Base-by-base conservation (phyloP, 2,329 filamentous ascomycete species). In the Claviceps cyperi region DNA sequence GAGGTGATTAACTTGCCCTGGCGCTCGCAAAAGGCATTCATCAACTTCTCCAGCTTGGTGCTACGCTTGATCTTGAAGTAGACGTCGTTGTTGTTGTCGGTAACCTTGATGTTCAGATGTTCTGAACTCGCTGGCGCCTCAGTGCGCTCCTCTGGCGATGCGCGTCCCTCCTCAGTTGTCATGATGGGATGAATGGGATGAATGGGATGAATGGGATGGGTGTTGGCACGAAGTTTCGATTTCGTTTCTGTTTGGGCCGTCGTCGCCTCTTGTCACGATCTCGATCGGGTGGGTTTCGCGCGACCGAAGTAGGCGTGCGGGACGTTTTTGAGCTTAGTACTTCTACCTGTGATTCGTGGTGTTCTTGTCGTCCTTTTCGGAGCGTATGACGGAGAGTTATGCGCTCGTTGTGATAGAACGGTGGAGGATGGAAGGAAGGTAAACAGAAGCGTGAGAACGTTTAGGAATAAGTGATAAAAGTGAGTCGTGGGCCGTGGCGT, bases 41-140 rank as follows among this genome's bases (percentile, higher is more conserved):
- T 98, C 50, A 98, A 76, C 75, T 98, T 98, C 72, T 95, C 92
- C 1, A 98, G 79, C 66, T 89, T 86, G 1, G 92, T 98, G 21
- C 84, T 89, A 38, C 90, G 81, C 83, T 98, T 98, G 73, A 98
- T 98, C 76, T 98, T 98, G 76, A 98, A 98, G 69, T 97, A 98
- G 60, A 98, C 91, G 66, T 98, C 92, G 66, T 98, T 98, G 73
- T 96, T 96, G 73, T 94, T 96, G 61, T 98, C 92, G 0, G 92
- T 97, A 14, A 98, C 92, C 68, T 98, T 98, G 72, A 98, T 97
- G 72, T 98, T 98, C 5, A 98, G 75, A 68, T 98, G 92, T 70
- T 97, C 91, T 32, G 73, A 73, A 50, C 73, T 70, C 22, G 73
- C 70, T 48, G 69, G 62, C 32, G 70, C 66, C 24, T 66, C 66